A percentile compares a stretch with the other conserved stretches of the same genome.
Evolutionary conservation across 75 land plant species (phyloP).

Genomic region (Pseudotsuga menziesii): DNA sequence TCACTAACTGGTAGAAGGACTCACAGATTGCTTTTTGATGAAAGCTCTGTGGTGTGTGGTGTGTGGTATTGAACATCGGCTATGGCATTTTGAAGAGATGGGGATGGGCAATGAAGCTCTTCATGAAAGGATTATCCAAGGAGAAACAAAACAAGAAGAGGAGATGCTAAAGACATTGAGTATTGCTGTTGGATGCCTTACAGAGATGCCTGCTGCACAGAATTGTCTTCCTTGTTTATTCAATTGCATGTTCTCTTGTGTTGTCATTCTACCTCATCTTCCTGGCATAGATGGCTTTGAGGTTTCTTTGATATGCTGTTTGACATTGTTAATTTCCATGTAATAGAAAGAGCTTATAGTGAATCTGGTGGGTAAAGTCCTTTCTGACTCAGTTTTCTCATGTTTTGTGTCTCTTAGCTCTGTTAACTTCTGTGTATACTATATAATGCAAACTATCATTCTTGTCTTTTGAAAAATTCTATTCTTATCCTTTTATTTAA

Average conservation of each 20-base stretch:
- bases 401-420: neutral
- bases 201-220: slow-evolving; percentile 63
- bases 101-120: slow-evolving; percentile 53
- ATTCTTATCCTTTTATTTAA: neutral
- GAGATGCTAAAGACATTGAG: slow-evolving; percentile 69
- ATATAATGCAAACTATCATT: neutral
- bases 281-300: neutral
- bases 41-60: neutral
- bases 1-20: neutral
- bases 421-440: too few relatives aligned
- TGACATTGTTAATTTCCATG: neutral
- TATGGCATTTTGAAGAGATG: slow-evolving; percentile 49
- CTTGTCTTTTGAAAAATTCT: neutral
- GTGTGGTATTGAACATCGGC: slow-evolving; percentile 38
- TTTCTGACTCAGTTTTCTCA: neutral
- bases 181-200: slow-evolving; percentile 55
- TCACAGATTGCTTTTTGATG: neutral
- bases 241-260: slow-evolving; percentile 50
- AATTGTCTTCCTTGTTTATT: slow-evolving; percentile 55
- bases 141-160: slow-evolving; percentile 50
- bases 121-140: slow-evolving; percentile 39
- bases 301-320: neutral
- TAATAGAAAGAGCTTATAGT: slow-evolving; percentile 1
- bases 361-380: slow-evolving; percentile 2
- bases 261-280: neutral